Conservation (phyloP, 306 rosid genomes). For the Quercus variabilis region DNA sequence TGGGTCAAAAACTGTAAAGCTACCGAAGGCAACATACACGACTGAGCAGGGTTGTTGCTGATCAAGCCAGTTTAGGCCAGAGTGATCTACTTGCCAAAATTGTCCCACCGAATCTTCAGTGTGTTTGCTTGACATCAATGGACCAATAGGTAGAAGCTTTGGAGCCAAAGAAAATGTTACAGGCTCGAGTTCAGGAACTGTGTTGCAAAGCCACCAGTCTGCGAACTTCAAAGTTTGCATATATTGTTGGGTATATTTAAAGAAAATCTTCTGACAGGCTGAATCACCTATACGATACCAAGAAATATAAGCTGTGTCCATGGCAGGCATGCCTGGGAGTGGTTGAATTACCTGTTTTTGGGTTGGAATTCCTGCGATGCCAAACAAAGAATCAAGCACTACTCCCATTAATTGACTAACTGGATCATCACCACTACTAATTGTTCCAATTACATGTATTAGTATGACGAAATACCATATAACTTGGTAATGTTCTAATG, state of each 20-base stretch:
- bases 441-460: no score
- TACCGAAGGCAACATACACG: constrained; percentile 32
- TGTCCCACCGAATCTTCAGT: not conserved
- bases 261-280: not conserved
- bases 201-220: constrained; percentile 46
- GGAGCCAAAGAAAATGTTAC: constrained; percentile 27
- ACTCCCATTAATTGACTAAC: no score
- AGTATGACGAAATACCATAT: no score
- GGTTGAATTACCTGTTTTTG: constrained; percentile 20
- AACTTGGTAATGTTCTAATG: no score
- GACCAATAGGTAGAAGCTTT: constrained; percentile 35
- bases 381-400: no score
- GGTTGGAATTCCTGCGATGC: constrained; percentile 30
- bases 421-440: no score
- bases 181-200: constrained; percentile 30
- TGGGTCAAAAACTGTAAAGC: constrained; percentile 1
- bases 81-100: constrained; percentile 28
- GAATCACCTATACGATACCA: constrained; percentile 13
- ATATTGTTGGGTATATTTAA: constrained; percentile 15
- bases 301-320: constrained; percentile 13
- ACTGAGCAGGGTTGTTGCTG: constrained; percentile 27
- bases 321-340: constrained; percentile 14
- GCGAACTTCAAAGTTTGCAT: constrained; percentile 17
- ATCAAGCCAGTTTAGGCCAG: constrained; percentile 28
- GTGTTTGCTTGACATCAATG: constrained; percentile 10